Percentiles rank a stretch among this genome's conserved stretches.
phyloP scores from a whole-genome alignment of 2,329 filamentous ascomycete genomes.

The Gnomoniopsis smithogilvyi region DNA sequence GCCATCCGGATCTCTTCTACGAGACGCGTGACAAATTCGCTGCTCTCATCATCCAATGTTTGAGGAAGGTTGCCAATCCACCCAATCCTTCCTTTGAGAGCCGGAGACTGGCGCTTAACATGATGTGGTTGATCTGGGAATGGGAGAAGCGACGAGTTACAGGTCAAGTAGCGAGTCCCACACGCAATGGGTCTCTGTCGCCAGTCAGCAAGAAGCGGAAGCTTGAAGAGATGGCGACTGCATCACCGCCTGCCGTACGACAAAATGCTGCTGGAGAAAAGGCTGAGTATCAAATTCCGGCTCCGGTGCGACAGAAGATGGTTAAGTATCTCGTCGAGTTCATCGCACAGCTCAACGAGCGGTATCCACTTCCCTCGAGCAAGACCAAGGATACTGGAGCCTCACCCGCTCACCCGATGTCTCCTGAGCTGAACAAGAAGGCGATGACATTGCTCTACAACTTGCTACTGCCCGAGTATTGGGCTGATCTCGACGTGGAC shows the following conservation, averaged over 20 bases:
- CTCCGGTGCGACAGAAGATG: slow-evolving; percentile 70
- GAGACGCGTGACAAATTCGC: slow-evolving; percentile 91
- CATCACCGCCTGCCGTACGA: slow-evolving; percentile 51
- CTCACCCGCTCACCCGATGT: slow-evolving; percentile 46
- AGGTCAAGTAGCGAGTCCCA: slow-evolving; percentile 42
- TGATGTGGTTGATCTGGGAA: slow-evolving; percentile 86
- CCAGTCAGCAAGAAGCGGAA: slow-evolving; percentile 74
- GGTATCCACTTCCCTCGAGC: slow-evolving; percentile 72
- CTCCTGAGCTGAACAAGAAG: slow-evolving; percentile 80
- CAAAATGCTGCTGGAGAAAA: slow-evolving; percentile 47
- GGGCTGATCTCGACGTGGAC: slow-evolving; percentile 89
- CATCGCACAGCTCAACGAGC: slow-evolving; percentile 84
- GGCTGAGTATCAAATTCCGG: slow-evolving; percentile 66
- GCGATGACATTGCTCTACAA: slow-evolving; percentile 79
- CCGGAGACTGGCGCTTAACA: slow-evolving; percentile 84
- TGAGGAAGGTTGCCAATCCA: slow-evolving; percentile 82
- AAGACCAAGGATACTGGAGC: slow-evolving; percentile 56
- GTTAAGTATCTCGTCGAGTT: slow-evolving; percentile 95
- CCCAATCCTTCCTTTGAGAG: slow-evolving; percentile 85
- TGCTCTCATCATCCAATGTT: slow-evolving; percentile 79
- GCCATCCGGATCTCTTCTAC: slow-evolving; percentile 90
- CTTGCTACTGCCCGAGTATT: slow-evolving; percentile 80
- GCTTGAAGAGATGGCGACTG: slow-evolving; percentile 57
- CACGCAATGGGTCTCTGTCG: slow-evolving; percentile 54
- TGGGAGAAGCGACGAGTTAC: slow-evolving; percentile 87